phyloP scores from a whole-genome alignment of 2,329 filamentous ascomycete genomes.

The Tolypocladium tundrense region DNA sequence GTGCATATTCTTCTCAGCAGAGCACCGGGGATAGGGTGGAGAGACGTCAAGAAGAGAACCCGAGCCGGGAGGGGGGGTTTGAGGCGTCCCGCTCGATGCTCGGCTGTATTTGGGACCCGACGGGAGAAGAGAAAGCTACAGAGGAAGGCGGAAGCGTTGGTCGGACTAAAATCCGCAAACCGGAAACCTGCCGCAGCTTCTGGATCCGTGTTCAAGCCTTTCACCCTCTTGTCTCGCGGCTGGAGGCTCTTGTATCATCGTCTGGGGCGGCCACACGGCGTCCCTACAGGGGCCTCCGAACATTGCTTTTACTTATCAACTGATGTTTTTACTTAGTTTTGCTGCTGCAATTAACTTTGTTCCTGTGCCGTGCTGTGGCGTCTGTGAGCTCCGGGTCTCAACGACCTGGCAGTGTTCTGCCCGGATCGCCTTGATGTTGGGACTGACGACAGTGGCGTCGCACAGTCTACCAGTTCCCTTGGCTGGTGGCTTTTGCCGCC shows the following conservation, averaged over 20 bases:
- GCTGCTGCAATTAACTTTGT: background rate
- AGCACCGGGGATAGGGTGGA: conserved; percentile 3
- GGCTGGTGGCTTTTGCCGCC: background rate
- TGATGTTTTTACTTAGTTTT: background rate
- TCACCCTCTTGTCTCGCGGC: background rate
- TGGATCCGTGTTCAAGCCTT: background rate
- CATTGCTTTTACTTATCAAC: background rate
- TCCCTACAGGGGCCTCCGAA: background rate
- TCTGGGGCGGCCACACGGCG: background rate
- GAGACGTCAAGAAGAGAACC: background rate
- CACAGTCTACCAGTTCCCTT: too few species aligned
- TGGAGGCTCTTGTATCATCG: background rate
- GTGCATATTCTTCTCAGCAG: conserved; percentile 21
- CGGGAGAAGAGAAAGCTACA: background rate
- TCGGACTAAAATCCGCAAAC: background rate
- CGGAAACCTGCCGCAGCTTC: background rate
- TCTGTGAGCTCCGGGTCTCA: background rate
- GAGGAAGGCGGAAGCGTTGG: background rate
- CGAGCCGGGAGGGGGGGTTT: background rate
- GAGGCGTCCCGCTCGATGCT: background rate
- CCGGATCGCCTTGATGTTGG: background rate
- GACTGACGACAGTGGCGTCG: background rate
- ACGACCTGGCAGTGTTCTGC: background rate
- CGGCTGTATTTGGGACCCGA: background rate
- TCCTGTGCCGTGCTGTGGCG: background rate